A percentile compares a stretch with the other conserved stretches of the same genome.
phyloP scores from a whole-genome alignment of 176 grass and related monocot genomes.

The Rhynchospora pubera region DNA sequence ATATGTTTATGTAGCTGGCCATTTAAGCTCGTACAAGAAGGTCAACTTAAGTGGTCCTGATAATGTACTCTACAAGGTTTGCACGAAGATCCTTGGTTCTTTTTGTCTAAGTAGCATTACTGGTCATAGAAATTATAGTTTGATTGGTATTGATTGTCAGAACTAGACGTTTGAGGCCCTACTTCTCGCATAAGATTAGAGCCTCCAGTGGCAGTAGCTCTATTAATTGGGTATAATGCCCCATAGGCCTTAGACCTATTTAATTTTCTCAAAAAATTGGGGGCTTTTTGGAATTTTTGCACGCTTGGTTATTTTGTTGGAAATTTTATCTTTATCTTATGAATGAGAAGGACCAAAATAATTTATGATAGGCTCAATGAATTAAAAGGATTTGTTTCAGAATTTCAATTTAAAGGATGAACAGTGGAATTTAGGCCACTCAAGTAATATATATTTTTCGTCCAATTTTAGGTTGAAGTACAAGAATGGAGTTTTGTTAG shows the following conservation, averaged over 20 bases:
- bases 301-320: not conserved
- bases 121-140: too few relatives aligned
- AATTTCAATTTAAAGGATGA: not conserved
- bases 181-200: too few relatives aligned
- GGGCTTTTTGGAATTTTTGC: not conserved
- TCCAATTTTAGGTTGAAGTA: not conserved
- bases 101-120: not conserved
- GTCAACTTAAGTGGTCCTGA: not conserved
- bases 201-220: too few relatives aligned
- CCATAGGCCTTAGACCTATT: not conserved
- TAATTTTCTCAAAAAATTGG: not conserved
- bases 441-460: not conserved
- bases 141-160: too few relatives aligned
- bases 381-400: not conserved
- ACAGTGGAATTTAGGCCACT: not conserved
- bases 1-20: conserved; percentile 5
- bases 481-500: conserved; percentile 1
- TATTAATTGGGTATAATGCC: too few relatives aligned
- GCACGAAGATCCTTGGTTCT: not conserved
- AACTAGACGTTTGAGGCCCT: too few relatives aligned
- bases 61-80: not conserved
- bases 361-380: too few relatives aligned
- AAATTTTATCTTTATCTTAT: not conserved
- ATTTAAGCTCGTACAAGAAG: not conserved
- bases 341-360: not conserved